Percentiles rank a stretch among this genome's conserved stretches.
phyloP scores from a whole-genome alignment of 2,329 filamentous ascomycete genomes.

The Massarina eburnea region DNA sequence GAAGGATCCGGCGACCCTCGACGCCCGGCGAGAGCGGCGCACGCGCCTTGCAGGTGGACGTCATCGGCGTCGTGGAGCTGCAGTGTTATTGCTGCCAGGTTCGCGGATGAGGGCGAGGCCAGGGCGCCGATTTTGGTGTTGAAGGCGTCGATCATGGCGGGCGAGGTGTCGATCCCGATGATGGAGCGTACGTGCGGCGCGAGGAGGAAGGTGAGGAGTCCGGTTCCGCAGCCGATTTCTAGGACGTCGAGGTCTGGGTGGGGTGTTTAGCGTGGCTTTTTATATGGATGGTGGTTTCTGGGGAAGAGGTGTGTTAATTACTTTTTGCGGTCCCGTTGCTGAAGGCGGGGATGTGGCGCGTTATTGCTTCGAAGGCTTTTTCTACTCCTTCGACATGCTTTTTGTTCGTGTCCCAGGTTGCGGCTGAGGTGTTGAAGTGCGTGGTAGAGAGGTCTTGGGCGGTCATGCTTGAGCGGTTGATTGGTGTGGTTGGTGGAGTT shows the following conservation, averaged over 20 bases:
- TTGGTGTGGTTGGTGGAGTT: constrained; percentile 4
- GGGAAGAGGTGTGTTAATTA: constrained; percentile 1
- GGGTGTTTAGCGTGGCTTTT: not conserved
- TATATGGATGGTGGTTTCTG: not conserved
- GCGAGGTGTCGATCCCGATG: constrained; percentile 56
- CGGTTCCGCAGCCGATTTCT: constrained; percentile 61
- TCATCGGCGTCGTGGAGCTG: constrained; percentile 56
- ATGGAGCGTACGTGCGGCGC: constrained; percentile 52
- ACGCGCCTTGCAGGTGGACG: constrained; percentile 28
- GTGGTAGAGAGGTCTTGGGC: constrained; percentile 39
- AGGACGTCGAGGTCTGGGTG: constrained; percentile 49
- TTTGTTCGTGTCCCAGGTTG: constrained; percentile 57
- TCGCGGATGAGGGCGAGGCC: constrained; percentile 27
- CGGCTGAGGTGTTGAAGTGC: constrained; percentile 59
- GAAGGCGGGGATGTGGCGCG: constrained; percentile 42
- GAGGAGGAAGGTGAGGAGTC: constrained; percentile 54
- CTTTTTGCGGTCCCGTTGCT: constrained; percentile 30
- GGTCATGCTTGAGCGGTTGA: constrained; percentile 11
- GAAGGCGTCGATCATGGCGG: constrained; percentile 59
- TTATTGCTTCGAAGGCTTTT: constrained; percentile 51
- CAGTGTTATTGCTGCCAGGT: constrained; percentile 51
- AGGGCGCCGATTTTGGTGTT: constrained; percentile 46
- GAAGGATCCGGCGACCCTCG: constrained; percentile 20
- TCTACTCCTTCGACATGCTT: constrained; percentile 50
- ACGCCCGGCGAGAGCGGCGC: constrained; percentile 39